Percentiles rank a stretch among this genome's conserved stretches.
Evolutionary conservation across 2,329 filamentous ascomycete species (phyloP).

Genomic region (Monosporascus sp.): DNA sequence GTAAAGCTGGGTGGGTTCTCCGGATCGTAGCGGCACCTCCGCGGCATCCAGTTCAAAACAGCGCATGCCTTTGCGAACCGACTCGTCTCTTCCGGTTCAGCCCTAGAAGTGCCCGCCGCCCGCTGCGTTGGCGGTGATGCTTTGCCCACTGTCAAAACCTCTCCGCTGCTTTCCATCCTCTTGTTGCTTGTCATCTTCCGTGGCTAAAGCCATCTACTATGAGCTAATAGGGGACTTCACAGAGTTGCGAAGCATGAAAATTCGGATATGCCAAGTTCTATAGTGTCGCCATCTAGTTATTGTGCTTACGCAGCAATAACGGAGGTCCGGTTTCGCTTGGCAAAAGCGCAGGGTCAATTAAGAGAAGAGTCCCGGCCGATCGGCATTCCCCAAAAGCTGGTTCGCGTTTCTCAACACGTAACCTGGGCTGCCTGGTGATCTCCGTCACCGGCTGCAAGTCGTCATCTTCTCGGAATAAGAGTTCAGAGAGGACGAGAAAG

Average conservation of each 20-base stretch:
- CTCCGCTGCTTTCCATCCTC: not conserved
- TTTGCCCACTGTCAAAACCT: not conserved
- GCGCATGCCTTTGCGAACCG: conserved; percentile 10
- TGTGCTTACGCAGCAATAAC: not conserved
- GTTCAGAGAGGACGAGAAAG: too few species aligned
- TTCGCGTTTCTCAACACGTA: too few species aligned
- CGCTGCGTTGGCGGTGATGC: not conserved
- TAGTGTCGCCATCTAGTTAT: too few species aligned
- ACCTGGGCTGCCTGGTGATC: too few species aligned
- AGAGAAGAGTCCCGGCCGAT: too few species aligned
- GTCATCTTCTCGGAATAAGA: too few species aligned
- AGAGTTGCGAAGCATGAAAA: too few species aligned
- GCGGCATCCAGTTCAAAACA: conserved; percentile 54
- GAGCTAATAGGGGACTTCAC: not conserved
- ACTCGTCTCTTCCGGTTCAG: not conserved
- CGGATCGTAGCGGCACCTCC: conserved; percentile 63
- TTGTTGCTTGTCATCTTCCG: not conserved
- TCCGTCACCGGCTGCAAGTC: too few species aligned
- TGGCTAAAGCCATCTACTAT: too few species aligned
- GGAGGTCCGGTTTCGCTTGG: conserved; percentile 1
- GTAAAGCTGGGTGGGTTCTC: conserved; percentile 63
- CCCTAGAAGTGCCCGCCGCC: not conserved
- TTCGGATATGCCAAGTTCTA: too few species aligned
- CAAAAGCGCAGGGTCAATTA: not conserved
- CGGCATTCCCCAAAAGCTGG: not conserved